Evolutionary conservation across 192 early-diverging fungal genomes (phyloP), one percentile per base, ranked within the genome.

Genomic region (Powellomyces hirtus): DNA sequence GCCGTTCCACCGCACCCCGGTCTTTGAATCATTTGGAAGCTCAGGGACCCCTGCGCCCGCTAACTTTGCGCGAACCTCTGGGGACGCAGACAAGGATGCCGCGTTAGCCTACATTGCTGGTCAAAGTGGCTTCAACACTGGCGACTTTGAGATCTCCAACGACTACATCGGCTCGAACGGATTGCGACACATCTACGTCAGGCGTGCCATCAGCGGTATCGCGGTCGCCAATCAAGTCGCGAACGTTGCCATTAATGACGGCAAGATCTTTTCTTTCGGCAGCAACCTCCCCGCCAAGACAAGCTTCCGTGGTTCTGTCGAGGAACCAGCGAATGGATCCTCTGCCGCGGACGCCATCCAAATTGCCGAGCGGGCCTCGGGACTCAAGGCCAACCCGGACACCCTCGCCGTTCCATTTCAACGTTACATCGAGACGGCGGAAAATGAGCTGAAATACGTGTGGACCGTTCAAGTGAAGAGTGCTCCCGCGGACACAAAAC

Each of bases 1-100:
- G 74, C 69, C 82, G 38, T 70, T 93, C 42, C 93, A 93, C 72
- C 77, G 84, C 42, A 77, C 80, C 46, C 74, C 74, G 27, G 77
- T 80, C 59, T 44, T 29, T 29, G 73, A 72, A 37, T 27, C 26
- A 26, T 51, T 90, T 0, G 94, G 93, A 1, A 96, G 95, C 75
- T 95, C 95, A 24, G 30, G 6, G 75, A 46, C 1, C 45, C 53
- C 22, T 64, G 68, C 34, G 46, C 58, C 33, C 66, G 60, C 13
- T 71, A 78, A n/a, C n/a, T n/a, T n/a, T n/a, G n/a, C n/a, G n/a
- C n/a, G n/a, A n/a, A n/a, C 51, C 51, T 53, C 51, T 26, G 16
- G 13, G 51, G 13, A 10, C 10, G 26, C 51, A 26, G 62, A 64
- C 24, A 64, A 31, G 26, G 46, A 4, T 6, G 27, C 49, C 29